A percentile compares a stretch with the other conserved stretches of the same genome.
Evolutionary conservation across 768 basidiomycete species (phyloP).

Genomic region (Russula sp.): DNA sequence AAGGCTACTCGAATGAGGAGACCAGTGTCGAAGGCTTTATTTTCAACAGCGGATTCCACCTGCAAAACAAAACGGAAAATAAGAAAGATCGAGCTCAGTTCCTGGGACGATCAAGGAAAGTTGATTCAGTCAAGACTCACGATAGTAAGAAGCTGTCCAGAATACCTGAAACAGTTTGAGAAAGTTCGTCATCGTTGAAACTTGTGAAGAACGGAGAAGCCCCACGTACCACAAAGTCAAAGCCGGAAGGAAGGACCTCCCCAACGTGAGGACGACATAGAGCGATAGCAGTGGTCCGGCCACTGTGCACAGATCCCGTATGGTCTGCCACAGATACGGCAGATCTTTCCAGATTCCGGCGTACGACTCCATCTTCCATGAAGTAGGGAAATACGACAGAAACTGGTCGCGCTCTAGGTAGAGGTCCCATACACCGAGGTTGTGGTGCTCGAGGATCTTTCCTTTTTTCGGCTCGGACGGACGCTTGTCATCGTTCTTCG

Average conservation of each 20-base stretch:
- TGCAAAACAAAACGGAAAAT: not conserved
- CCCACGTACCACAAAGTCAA: slow-evolving; percentile 8
- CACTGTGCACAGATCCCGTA: slow-evolving; percentile 4
- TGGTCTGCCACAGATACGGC: slow-evolving; percentile 62
- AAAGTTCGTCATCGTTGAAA: not conserved
- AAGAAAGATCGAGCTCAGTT: not conserved
- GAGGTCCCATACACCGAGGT: slow-evolving; percentile 68
- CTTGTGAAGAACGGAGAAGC: not conserved
- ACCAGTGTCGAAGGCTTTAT: slow-evolving; percentile 8
- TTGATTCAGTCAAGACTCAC: slow-evolving; percentile 19
- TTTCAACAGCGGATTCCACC: slow-evolving; percentile 16
- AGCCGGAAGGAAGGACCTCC: slow-evolving; percentile 2
- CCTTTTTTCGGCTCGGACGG: slow-evolving; percentile 3
- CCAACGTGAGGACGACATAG: not conserved
- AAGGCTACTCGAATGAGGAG: slow-evolving; percentile 26
- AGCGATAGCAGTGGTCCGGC: slow-evolving; percentile 6
- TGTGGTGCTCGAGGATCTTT: slow-evolving; percentile 44
- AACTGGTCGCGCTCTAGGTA: slow-evolving; percentile 51
- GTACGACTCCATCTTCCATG: slow-evolving; percentile 39
- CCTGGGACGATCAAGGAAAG: too few relatives aligned
- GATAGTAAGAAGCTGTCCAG: slow-evolving; percentile 9
- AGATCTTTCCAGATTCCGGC: slow-evolving; percentile 42
- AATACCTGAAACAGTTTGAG: slow-evolving; percentile 2
- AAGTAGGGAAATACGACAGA: slow-evolving; percentile 32
- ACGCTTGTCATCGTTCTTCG: not conserved